Evolutionary conservation across 1,139 yeast species (phyloP), one percentile per base, ranked within the genome.

Genomic region (Hansenula anomala): DNA sequence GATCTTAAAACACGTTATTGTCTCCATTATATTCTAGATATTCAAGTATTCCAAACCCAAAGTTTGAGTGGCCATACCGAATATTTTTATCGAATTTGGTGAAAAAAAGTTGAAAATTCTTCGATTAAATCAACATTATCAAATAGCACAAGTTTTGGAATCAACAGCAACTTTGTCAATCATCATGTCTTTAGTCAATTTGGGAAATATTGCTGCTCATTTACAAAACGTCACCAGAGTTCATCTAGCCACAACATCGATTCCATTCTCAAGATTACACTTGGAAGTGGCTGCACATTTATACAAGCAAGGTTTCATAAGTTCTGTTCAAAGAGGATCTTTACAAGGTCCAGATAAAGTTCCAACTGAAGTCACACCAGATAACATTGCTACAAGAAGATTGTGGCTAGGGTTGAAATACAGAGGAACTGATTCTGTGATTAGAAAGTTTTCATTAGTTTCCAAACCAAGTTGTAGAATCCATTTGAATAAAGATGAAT

Each of bases 321-420:
- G 89, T 3, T 76, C 89, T 10, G 74, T 94, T 38, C 95, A 86
- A 59, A 75, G 87, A 52, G 99, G 98, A 4, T 84, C 94, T n/a
- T 69, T 78, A 4, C 61, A 73, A n/a, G 97, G 97, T 1, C 98
- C 98, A 15, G 97, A 94, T 60, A 55, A 55, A 27, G 64, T 58
- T 13, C 83, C 86, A 15, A 79, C 78, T 1, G 95, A 89, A 28
- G 88, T 86, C 23, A 89, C 97, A 0, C 89, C 83, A 31, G 96
- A 87, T 58, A 90, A 92, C 57, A 78, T 92, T 33, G 66, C 95
- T 15, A 76, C 94, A 1, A 78, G 98, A 56, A 75, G 96, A 52
- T 72, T 92, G 43, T 92, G 98, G 99, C 63, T 92, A 17, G 95
- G 90, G 2, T 69, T 92, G 57, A 92, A 92, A 59, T 92, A 94